Evolutionary conservation across 2,329 filamentous ascomycete species (phyloP), one percentile per base, ranked within the genome.

Genomic region (Neonectria neomacrospora): DNA sequence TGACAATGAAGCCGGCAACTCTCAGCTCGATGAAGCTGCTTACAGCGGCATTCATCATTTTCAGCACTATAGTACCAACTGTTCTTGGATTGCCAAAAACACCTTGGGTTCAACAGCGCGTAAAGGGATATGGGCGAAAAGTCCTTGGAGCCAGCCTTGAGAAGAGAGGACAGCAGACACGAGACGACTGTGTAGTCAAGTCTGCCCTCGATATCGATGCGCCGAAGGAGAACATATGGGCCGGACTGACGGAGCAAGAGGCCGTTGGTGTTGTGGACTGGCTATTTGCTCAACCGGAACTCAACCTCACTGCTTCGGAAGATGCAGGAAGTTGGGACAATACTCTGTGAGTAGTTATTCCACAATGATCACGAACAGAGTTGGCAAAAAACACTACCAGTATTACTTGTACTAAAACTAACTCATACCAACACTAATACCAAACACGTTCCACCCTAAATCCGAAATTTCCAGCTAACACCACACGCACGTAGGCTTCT

Each of bases 311-410:
- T 7, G 32, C 28, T 10, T 45, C 45, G 14, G 58, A 61, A 3
- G 39, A 61, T 37, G 53, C 58, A 22, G 53, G 53, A 23, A 53
- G 47, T 14, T 61, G 58, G 58, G 58, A 61, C n/a, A 61, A 61
- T 45, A 56, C 58, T 4, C 20, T 61, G 58, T 61, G 14, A 61
- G 58, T 20, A 20, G 8, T 20, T 10, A 7, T 28, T 16, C 18
- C 12, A 2, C 9, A 5, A 2, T 14, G 18, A 7, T 26, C 30
- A 3, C 2, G 2, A 6, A 26, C 23, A 26, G 23, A 26, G 23
- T 26, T 26, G 23, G 3, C 23, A 26, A 6, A 6, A 26, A 26
- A 26, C 23, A 26, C 23, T 26, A 26, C 23, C n/a, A n/a, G n/a
- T n/a, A n/a, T n/a, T n/a, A n/a, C n/a, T n/a, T n/a, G n/a, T n/a